Evolutionary conservation across 1,139 yeast genomes (phyloP).

Genomic region (Taiozyma sp.): DNA sequence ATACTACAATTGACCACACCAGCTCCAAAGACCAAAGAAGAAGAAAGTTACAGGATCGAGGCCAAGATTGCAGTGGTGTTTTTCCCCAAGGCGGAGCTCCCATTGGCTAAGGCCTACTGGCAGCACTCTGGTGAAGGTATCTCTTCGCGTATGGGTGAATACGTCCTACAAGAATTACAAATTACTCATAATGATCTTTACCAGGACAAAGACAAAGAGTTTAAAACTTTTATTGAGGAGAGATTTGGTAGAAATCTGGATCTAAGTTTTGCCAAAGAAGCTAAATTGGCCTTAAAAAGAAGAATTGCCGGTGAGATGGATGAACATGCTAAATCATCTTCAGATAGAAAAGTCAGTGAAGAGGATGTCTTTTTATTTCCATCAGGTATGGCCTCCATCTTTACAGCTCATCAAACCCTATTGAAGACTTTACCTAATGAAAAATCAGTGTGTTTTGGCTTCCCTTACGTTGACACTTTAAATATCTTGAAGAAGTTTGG

Average conservation of each 20-base stretch:
- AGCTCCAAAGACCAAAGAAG: slow-evolving; percentile 56
- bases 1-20: slow-evolving; percentile 79
- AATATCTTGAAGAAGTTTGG: slow-evolving; percentile 87
- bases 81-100: slow-evolving; percentile 50
- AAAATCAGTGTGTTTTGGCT: slow-evolving; percentile 88
- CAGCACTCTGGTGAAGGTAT: slow-evolving; percentile 96
- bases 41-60: slow-evolving; percentile 53
- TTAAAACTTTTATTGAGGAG: slow-evolving; percentile 73
- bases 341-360: slow-evolving; percentile 14
- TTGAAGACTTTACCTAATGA: slow-evolving; percentile 38
- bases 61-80: slow-evolving; percentile 75
- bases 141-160: slow-evolving; percentile 86
- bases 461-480: slow-evolving; percentile 91
- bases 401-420: slow-evolving; percentile 71
- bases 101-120: slow-evolving; percentile 84
- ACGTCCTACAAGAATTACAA: slow-evolving; percentile 61
- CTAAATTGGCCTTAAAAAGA: slow-evolving; percentile 67
- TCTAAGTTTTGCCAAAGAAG: slow-evolving; percentile 67
- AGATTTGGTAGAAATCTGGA: slow-evolving; percentile 88
- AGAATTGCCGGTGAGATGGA: slow-evolving; percentile 65
- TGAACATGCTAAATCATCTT: slow-evolving; percentile 24
- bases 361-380: slow-evolving; percentile 79
- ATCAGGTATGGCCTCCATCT: slow-evolving; percentile 91
- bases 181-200: slow-evolving; percentile 26
- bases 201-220: slow-evolving; percentile 40